Evolutionary conservation across 169 alveolate genomes (phyloP), one percentile per base, ranked within the genome.

Genomic region (Neospora caninum): DNA sequence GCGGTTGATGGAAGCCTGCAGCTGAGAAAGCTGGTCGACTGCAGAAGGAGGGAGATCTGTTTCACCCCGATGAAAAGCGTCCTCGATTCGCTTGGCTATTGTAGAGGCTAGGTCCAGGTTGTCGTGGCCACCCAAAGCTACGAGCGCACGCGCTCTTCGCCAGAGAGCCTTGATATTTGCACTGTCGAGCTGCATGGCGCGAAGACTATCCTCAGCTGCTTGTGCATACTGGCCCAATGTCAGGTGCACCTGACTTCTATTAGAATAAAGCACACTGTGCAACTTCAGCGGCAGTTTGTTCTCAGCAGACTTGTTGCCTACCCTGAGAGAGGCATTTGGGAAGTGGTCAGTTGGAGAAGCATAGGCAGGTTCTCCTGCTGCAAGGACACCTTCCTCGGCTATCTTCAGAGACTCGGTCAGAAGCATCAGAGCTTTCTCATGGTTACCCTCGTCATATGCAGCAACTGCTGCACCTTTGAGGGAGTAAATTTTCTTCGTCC

Each of bases 161-260:
- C 87, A 78, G 53, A 78, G 45, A 16, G 87, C 87, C 34, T 78
- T 78, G 53, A 78, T 39, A 34, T 78, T 78, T 39, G 53, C n/a
- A 29, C 87, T 0, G 43, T 78, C 87, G 87, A 78, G 87, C 43
- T 78, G 87, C 53, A 78, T 78, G 87, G 87, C 87, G 53, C 87
- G 41, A 22, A 78, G 87, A 20, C 87, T 34, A 25, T 78, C 87
- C 43, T 78, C 87, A 16, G 87, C 87, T 34, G 87, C 87, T 20
- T 39, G 34, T 31, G 41, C 87, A 34, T 78, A 78, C 87, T 78
- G 41, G 13, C 43, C 43, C 4, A 78, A 10, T 20, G 27, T 34
- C 87, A 78, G 41, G 25, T 78, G 45, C 27, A 78, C 87, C 53
- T 38, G 87, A 39, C 87, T 78, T 78, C 87, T 78, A 39, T 78